These are phyloP conservation scores for Jamesozyma lodderae DNA, from an alignment of 805 yeast genomes.

Conservation along the genomic window DNA sequence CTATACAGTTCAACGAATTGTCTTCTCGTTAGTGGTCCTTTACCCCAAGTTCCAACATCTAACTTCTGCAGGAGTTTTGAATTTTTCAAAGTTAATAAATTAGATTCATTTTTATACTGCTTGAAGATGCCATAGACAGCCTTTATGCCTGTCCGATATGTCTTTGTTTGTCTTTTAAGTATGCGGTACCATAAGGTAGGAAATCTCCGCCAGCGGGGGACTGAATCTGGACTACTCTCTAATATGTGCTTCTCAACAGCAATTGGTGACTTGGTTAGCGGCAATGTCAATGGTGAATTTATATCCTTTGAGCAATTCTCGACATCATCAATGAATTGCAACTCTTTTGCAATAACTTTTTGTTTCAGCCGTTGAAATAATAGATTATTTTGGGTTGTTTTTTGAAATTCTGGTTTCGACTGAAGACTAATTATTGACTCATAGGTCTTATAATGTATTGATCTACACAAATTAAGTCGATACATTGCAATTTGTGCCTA, in stretches of 20 bases:
- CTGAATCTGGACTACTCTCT: conserved; percentile 21
- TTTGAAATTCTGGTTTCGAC: conserved; percentile 6
- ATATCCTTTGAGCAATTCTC: conserved; percentile 6
- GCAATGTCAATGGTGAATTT: conserved; percentile 28
- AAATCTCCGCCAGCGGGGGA: conserved; percentile 20
- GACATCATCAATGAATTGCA: conserved; percentile 2
- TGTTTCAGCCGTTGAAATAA: conserved; percentile 4
- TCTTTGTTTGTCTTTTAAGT: conserved; percentile 38
- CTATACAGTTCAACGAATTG: conserved; percentile 36
- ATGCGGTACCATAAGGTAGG: conserved; percentile 34
- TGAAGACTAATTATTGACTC: conserved; percentile 3
- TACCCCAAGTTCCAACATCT: not conserved
- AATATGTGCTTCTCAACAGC: conserved; percentile 15
- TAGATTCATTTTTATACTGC: conserved; percentile 1
- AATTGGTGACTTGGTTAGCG: conserved; percentile 23
- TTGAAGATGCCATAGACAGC: conserved; percentile 29
- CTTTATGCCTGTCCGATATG: conserved; percentile 50
- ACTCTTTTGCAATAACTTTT: conserved; percentile 1
- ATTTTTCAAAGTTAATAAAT: not conserved
- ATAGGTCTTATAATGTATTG: conserved; percentile 1
- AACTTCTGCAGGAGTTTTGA: not conserved
- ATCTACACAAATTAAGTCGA: too few relatives aligned
- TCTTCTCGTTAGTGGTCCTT: conserved; percentile 40
- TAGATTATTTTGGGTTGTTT: conserved; percentile 7
- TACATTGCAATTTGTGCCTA: too few relatives aligned